Percentiles rank a stretch among this genome's conserved stretches.
Conservation (phyloP, 1,139 yeast genomes). For the Arxiozyma slooffiae region DNA sequence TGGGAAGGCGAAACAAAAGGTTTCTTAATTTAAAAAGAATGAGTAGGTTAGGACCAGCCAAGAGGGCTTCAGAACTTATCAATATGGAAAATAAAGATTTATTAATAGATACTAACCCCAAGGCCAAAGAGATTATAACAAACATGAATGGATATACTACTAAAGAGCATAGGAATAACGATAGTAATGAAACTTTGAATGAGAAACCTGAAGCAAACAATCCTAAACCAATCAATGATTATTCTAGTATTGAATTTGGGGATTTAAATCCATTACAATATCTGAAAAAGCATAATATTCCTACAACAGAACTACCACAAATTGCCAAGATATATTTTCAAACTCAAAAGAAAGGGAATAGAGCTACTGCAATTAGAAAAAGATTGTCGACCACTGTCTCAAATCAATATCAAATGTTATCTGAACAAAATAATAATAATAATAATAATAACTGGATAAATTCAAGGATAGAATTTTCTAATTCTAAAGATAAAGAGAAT, state of each 20-base stretch:
- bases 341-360: constrained; percentile 30
- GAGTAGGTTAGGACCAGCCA: constrained; percentile 33
- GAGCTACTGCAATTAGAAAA: constrained; percentile 24
- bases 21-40: constrained; percentile 22
- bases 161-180: neutral
- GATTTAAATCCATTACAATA: constrained; percentile 34
- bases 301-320: constrained; percentile 31
- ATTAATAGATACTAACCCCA: neutral
- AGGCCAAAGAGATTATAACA: neutral
- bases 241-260: constrained; percentile 28
- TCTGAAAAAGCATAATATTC: constrained; percentile 29
- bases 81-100: neutral
- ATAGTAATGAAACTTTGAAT: neutral
- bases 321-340: constrained; percentile 32
- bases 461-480: neutral
- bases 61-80: constrained; percentile 22
- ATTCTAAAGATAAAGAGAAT: neutral
- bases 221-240: constrained; percentile 8
- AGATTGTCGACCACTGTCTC: constrained; percentile 2
- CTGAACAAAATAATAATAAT: neutral
- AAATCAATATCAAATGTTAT: neutral
- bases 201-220: neutral
- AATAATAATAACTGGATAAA: neutral
- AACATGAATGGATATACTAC: neutral
- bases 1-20: constrained; percentile 29